Percentiles rank a stretch among this genome's conserved stretches.
Conservation (phyloP, 257 asterid species). For the Fraxinus pennsylvanica region DNA sequence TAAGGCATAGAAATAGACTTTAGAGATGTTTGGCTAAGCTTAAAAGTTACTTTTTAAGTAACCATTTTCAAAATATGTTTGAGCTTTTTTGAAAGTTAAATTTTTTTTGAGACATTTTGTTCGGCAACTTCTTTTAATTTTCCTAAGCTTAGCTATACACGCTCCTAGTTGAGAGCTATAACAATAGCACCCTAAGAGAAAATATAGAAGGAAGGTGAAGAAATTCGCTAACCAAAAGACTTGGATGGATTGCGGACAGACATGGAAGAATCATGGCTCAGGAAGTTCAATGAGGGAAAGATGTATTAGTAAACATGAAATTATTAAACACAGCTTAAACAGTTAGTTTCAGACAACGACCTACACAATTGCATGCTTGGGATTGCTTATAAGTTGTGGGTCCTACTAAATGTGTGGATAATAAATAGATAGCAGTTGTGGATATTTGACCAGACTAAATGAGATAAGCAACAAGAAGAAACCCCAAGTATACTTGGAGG, state of each 20-base stretch:
- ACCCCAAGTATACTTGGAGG: not conserved
- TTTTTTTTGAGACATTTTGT: not conserved
- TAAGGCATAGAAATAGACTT: not conserved
- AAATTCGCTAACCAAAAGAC: not conserved
- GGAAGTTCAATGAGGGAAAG: not conserved
- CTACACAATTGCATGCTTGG: not conserved
- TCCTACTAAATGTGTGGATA: too few species aligned
- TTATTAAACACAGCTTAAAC: not conserved
- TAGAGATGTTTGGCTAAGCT: not conserved
- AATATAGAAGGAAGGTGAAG: not conserved
- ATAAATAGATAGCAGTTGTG: too few species aligned
- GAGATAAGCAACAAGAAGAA: not conserved
- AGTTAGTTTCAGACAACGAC: slow-evolving; percentile 13
- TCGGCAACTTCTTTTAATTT: not conserved
- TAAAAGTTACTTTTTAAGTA: not conserved
- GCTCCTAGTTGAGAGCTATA: not conserved
- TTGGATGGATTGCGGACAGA: not conserved
- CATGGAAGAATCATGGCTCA: not conserved
- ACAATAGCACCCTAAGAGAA: not conserved
- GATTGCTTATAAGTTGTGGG: too few species aligned
- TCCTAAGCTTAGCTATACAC: not conserved
- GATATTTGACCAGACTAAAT: not conserved
- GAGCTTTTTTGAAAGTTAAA: not conserved
- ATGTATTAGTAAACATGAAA: not conserved
- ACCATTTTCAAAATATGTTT: not conserved